Evolutionary conservation across 2,329 filamentous ascomycete species (phyloP).

Genomic region (Pyrenophora seminiperda): DNA sequence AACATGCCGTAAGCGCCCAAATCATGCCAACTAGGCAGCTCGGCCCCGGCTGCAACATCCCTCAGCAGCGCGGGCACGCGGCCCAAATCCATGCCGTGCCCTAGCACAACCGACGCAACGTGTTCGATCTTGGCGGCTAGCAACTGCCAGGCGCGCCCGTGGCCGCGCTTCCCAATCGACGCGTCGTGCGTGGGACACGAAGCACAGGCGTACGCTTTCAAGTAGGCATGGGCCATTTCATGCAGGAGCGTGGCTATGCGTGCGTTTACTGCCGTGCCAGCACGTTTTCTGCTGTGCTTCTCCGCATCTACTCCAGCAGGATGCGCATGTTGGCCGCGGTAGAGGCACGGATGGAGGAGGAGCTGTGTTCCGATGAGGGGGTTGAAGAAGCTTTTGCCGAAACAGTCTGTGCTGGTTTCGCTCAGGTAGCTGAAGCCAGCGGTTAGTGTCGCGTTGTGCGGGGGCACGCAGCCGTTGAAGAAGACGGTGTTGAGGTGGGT

Average conservation of each 20-base stretch:
- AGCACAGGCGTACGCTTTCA: conserved; percentile 22
- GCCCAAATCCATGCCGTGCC: conserved; percentile 18
- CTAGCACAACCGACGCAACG: conserved; percentile 20
- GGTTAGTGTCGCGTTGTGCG: conserved; percentile 10
- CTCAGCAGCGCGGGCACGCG: conserved; percentile 20
- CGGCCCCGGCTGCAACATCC: conserved; percentile 10
- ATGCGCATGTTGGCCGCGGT: conserved; percentile 10
- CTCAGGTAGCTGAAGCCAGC: conserved; percentile 16
- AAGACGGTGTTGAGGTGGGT: conserved; percentile 18
- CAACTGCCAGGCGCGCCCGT: conserved; percentile 28
- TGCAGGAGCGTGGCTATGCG: conserved; percentile 23
- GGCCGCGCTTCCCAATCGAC: conserved; percentile 11
- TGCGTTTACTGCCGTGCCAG: neutral
- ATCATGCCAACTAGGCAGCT: conserved; percentile 23
- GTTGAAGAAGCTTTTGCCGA: conserved; percentile 19
- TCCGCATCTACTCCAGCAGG: neutral
- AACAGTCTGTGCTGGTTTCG: conserved; percentile 9
- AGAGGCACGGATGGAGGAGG: conserved; percentile 17
- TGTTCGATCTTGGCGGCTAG: conserved; percentile 25
- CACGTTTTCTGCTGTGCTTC: neutral
- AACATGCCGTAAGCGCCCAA: conserved; percentile 14
- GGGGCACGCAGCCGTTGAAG: conserved; percentile 14
- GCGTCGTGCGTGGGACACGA: conserved; percentile 14
- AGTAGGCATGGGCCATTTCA: conserved; percentile 25
- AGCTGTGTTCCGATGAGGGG: conserved; percentile 21